Evolutionary conservation across 2,329 filamentous ascomycete genomes (phyloP).

Genomic region (Allantophomopsis lycopodina): DNA sequence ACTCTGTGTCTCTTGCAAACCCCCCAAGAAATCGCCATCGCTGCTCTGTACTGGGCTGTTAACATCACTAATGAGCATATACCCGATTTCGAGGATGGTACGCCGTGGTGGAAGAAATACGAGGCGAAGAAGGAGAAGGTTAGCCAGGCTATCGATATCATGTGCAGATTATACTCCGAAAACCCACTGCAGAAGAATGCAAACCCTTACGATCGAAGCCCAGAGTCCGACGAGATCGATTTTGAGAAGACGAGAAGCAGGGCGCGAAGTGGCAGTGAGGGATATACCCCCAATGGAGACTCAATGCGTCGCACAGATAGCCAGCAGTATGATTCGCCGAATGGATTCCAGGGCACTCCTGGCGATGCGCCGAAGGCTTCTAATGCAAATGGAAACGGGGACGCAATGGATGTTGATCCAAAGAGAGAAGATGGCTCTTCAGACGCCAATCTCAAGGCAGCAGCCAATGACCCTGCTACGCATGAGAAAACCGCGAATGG

Average conservation of each 20-base stretch:
- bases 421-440: slow-evolving; percentile 6
- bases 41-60: slow-evolving; percentile 76
- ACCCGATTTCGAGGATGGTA: slow-evolving; percentile 56
- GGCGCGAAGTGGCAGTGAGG: background rate
- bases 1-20: slow-evolving; percentile 71
- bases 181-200: slow-evolving; percentile 37
- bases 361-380: background rate
- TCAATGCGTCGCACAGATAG: slow-evolving; percentile 1
- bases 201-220: slow-evolving; percentile 12
- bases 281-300: slow-evolving; percentile 4
- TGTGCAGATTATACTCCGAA: slow-evolving; percentile 55
- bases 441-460: slow-evolving; percentile 11
- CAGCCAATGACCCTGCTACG: slow-evolving; percentile 13
- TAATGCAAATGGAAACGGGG: background rate
- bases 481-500: slow-evolving; percentile 6
- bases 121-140: slow-evolving; percentile 60
- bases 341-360: background rate
- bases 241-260: slow-evolving; percentile 12
- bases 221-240: slow-evolving; percentile 9
- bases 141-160: slow-evolving; percentile 58
- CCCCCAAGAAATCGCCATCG: slow-evolving; percentile 69
- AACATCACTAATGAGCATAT: slow-evolving; percentile 62
- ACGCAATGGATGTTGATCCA: background rate
- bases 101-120: slow-evolving; percentile 78
- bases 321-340: slow-evolving; percentile 2